Evolutionary conservation across 1,284 basidiomycete species (phyloP).

Genomic region (Pyrrhoderma noxium): DNA sequence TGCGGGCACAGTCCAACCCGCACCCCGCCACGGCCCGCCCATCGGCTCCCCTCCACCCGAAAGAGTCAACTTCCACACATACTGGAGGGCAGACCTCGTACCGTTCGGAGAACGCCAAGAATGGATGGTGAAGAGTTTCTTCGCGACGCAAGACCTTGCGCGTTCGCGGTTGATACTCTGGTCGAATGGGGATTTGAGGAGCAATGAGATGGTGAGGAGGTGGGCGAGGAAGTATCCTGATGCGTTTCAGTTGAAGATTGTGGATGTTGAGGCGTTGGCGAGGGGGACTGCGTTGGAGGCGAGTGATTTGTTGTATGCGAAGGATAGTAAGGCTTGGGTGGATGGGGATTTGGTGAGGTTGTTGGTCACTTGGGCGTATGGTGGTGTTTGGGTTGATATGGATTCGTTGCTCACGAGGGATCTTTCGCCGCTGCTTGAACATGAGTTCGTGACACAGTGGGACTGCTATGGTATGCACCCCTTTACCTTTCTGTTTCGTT

Average conservation of each 20-base stretch:
- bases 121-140: conserved; percentile 82
- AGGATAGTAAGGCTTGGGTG: conserved; percentile 83
- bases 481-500: neutral
- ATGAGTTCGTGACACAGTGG: conserved; percentile 94
- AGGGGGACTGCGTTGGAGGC: conserved; percentile 69
- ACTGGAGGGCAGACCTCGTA: conserved; percentile 83
- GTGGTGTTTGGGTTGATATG: conserved; percentile 95
- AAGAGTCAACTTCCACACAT: conserved; percentile 73
- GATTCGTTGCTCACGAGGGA: conserved; percentile 84
- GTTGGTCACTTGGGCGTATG: conserved; percentile 81
- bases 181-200: conserved; percentile 75
- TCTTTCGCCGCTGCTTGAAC: conserved; percentile 75
- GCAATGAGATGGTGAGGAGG: conserved; percentile 51
- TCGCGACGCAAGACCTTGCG: conserved; percentile 75
- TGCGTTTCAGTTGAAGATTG: conserved; percentile 60
- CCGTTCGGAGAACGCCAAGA: conserved; percentile 76
- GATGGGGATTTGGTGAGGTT: conserved; percentile 86
- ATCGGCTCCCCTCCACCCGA: conserved; percentile 28
- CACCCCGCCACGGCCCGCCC: conserved; percentile 21
- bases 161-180: conserved; percentile 70
- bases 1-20: conserved; percentile 59
- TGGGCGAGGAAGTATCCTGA: conserved; percentile 61
- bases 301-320: conserved; percentile 46
- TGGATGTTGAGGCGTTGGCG: conserved; percentile 63
- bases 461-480: conserved; percentile 80